Base-by-base conservation (phyloP, 2,329 filamentous ascomycete species). In the Graphilbum sp. region DNA sequence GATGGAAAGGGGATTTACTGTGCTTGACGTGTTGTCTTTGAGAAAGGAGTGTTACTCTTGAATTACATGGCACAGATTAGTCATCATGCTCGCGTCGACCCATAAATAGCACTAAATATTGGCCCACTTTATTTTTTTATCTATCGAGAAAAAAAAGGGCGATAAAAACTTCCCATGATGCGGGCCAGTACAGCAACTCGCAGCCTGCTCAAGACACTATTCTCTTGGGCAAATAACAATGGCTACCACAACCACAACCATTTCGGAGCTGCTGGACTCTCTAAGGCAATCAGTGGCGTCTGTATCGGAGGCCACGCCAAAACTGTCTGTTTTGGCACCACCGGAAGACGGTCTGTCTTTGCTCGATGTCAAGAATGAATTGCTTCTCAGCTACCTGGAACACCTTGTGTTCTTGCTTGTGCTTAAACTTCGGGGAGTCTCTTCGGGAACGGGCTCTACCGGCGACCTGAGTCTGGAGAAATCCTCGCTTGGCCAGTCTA, bases 361-460 rank as follows among this genome's bases (percentile, higher is more conserved):
- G 1, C 77, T 98, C 51, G 86, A 96, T 54, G 76, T 84, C 46
- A 98, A 98, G 63, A 96, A 92, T 59, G 90, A 98, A 54, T 69
- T 98, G n/a, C 75, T 98, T 16, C 75, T 98, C 30, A 88, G 88
- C 4, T 98, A 98, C 58, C 67, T 98, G 0, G 88, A 98, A 52
- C 92, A 94, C 51, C 73, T 96, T 4, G 83, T 90, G 33, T 93
- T 93, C 49, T 63, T 94, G 31, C 79, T 93, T 33, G 63, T 94
- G 2, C 59, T 92, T 29, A 88, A 92, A 52, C 58, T 96, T 17
- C 75, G 83, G 41, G 74, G 75, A 52, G 43, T 50, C 1, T 48
- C 50, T 8, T 49, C 55, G 3, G 50, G 30, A 25, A 2, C 63
- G 1, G 18, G 20, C 3, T 5, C 27, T 5, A 12, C 27, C 7